Percentiles rank a stretch among this genome's conserved stretches.
phyloP scores from a whole-genome alignment of 75 land plant species.

The Pinus taeda region DNA sequence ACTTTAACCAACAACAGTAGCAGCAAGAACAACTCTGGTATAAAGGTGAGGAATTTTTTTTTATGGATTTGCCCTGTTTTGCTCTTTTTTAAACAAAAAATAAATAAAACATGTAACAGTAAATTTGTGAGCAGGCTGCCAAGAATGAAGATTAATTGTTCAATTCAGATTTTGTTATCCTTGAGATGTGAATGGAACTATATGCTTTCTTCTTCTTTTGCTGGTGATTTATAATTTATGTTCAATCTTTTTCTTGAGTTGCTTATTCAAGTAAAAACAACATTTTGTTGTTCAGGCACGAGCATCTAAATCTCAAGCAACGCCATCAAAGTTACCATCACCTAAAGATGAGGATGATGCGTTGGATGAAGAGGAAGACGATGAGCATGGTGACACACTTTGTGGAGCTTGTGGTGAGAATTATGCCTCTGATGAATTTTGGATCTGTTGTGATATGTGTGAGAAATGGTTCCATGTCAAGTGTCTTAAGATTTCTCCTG shows the following conservation, averaged over 20 bases:
- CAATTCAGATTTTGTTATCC: too few species aligned
- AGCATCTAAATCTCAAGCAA: constrained; percentile 22
- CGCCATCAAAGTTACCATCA: constrained; percentile 24
- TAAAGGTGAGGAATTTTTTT: constrained; percentile 17
- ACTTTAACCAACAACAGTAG: constrained; percentile 37
- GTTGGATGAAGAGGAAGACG: constrained; percentile 53
- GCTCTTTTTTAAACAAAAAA: too few species aligned
- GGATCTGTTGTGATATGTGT: constrained; percentile 62
- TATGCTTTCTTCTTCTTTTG: too few species aligned
- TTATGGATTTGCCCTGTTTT: too few species aligned
- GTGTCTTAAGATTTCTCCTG: constrained; percentile 67
- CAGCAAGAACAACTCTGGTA: constrained; percentile 33
- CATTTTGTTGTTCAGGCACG: too few species aligned
- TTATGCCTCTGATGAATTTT: constrained; percentile 58
- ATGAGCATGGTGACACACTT: constrained; percentile 57
- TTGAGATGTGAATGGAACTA: too few species aligned
- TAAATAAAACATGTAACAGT: too few species aligned
- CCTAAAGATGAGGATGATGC: constrained; percentile 35
- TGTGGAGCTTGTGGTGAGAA: constrained; percentile 68
- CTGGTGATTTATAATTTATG: too few species aligned
- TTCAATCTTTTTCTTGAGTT: too few species aligned
- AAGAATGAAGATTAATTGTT: too few species aligned
- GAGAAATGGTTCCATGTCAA: constrained; percentile 72
- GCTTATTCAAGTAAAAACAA: too few species aligned
- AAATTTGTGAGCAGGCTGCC: too few species aligned